Evolutionary conservation across 768 basidiomycete species (phyloP), one percentile per base, ranked within the genome.

Genomic region (Collybiopsis confluens): DNA sequence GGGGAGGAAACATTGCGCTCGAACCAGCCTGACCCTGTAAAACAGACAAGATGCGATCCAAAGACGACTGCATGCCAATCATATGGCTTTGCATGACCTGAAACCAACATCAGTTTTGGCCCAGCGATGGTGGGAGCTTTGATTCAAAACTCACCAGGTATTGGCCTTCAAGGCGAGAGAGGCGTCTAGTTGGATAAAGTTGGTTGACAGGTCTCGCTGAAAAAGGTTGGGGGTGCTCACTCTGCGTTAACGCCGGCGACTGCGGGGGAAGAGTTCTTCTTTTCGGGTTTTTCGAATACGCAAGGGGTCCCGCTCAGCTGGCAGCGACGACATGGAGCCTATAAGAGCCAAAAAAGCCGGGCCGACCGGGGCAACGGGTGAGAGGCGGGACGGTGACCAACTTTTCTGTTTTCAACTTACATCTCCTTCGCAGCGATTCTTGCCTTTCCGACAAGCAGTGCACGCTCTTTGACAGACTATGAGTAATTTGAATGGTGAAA

Each of bases 401-500:
- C 4, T 23, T 42, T 23, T 42, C 13, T 33, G 5, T 47, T 48
- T 23, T 35, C 20, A 30, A 48, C 47, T 66, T 64, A 90, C 90
- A 81, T 92, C 91, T 70, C 91, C 90, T 73, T 94, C 92, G 66
- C 92, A 94, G 68, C 91, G 78, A 75, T 94, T 94, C 77, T 93
- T 94, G 54, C 91, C 91, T 62, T 90, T 91, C 67, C 91, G 83
- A 70, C 91, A 93, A 58, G 86, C 83, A 15, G 90, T 92, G 68
- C 91, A 93, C 52, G 91, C 91, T 58, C 90, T n/a, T n/a, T n/a
- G n/a, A n/a, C n/a, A n/a, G n/a, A n/a, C n/a, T n/a, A n/a, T n/a
- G n/a, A n/a, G n/a, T n/a, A n/a, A n/a, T n/a, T n/a, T n/a, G n/a
- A n/a, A n/a, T n/a, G n/a, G n/a, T n/a, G n/a, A n/a, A n/a, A n/a